These are phyloP conservation scores for Candida pseudoviswanathii DNA, from an alignment of 1,139 yeast species.

Conservation along the genomic window DNA sequence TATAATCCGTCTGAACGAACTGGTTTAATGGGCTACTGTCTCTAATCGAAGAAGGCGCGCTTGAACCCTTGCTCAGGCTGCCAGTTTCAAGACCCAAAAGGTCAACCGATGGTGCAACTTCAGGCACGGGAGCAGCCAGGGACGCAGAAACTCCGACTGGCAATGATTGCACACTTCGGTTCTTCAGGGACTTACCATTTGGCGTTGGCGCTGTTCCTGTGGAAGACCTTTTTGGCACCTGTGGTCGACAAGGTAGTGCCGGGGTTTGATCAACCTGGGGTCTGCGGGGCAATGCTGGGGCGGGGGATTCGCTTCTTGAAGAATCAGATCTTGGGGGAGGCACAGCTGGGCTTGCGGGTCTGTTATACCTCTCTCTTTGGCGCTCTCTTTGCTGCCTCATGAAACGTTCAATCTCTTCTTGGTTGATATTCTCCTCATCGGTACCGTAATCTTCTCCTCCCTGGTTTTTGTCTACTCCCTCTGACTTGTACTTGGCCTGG, in stretches of 20 bases:
- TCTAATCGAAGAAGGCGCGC: constrained; percentile 13
- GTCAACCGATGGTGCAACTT: constrained; percentile 24
- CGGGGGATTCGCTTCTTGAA: background rate
- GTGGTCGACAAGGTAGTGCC: constrained; percentile 8
- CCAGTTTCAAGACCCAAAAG: constrained; percentile 21
- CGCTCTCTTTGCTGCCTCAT: constrained; percentile 42
- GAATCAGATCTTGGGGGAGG: constrained; percentile 1
- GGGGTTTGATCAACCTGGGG: constrained; percentile 1
- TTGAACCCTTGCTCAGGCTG: background rate
- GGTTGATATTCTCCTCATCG: constrained; percentile 47
- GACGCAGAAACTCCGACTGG: background rate
- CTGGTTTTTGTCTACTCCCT: constrained; percentile 38
- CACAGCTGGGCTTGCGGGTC: background rate
- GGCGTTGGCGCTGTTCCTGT: background rate
- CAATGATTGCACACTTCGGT: background rate
- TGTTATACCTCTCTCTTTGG: constrained; percentile 34
- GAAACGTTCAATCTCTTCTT: constrained; percentile 41
- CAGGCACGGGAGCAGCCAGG: background rate
- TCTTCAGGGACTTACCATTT: background rate
- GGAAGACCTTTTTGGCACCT: background rate
- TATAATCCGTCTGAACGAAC: constrained; percentile 52
- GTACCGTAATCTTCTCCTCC: constrained; percentile 48
- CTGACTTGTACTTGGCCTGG: constrained; percentile 50
- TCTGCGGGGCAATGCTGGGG: constrained; percentile 3
- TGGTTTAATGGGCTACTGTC: constrained; percentile 33